phyloP scores from a whole-genome alignment of 116 monocot genomes.

The Phalaenopsis hybrid region DNA sequence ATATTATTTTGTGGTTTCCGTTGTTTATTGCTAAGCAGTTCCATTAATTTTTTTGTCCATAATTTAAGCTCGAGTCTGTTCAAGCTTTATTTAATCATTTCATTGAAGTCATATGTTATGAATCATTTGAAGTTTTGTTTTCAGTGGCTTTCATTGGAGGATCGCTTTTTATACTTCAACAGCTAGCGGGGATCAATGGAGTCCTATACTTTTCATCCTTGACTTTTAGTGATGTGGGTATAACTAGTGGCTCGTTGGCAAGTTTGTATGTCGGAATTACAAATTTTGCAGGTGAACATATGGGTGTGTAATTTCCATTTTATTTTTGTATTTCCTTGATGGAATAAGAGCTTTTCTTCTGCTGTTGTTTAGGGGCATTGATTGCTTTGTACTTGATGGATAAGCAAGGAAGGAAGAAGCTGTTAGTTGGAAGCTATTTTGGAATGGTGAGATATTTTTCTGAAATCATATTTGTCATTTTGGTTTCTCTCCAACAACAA shows the following conservation, averaged over 20 bases:
- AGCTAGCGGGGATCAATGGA: conserved; percentile 94
- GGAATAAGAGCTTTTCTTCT: conserved; percentile 7
- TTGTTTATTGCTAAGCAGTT: neutral
- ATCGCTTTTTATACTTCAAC: conserved; percentile 82
- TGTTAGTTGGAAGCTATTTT: conserved; percentile 77
- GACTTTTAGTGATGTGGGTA: conserved; percentile 81
- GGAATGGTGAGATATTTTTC: conserved; percentile 64
- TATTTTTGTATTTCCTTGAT: neutral
- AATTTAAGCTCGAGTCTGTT: neutral
- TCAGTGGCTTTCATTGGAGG: conserved; percentile 93
- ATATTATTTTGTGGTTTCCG: neutral
- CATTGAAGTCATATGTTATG: neutral
- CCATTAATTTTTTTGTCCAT: neutral
- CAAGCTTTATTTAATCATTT: neutral
- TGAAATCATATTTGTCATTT: neutral
- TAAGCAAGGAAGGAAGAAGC: conserved; percentile 69
- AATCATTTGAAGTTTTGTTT: conserved; percentile 9
- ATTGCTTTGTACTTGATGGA: conserved; percentile 75
- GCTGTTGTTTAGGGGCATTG: conserved; percentile 51
- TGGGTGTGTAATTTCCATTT: neutral
- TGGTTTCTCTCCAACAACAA: neutral
- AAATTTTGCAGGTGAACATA: conserved; percentile 58
- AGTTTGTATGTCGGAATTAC: conserved; percentile 87
- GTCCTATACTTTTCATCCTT: conserved; percentile 92
- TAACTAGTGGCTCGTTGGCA: conserved; percentile 62